A percentile compares a stretch with the other conserved stretches of the same genome.
Evolutionary conservation across 192 early-diverging fungal species (phyloP).

Genomic region (Glomus cerebriforme): DNA sequence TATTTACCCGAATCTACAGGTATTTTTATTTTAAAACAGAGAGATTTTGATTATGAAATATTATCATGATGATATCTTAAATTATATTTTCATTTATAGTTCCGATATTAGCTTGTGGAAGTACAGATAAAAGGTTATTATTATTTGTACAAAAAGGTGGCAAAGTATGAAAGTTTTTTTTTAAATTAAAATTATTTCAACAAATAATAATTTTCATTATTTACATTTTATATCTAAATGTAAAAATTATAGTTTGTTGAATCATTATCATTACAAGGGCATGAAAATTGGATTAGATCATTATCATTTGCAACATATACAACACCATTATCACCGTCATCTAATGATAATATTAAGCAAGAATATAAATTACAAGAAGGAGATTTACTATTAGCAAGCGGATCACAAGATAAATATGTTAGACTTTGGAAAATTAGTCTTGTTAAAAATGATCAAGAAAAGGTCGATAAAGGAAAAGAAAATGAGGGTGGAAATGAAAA

Average conservation of each 20-base stretch:
- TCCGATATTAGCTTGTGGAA: conserved; percentile 77
- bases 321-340: conserved; percentile 20
- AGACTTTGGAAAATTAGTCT: conserved; percentile 83
- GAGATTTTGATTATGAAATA: background rate
- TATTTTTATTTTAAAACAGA: conserved; percentile 23
- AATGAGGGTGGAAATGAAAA: background rate
- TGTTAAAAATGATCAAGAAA: conserved; percentile 3
- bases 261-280: conserved; percentile 73
- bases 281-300: conserved; percentile 91
- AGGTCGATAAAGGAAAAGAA: background rate
- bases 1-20: conserved; percentile 65
- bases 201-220: background rate
- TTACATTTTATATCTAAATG: background rate
- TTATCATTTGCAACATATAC: conserved; percentile 73
- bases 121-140: conserved; percentile 75
- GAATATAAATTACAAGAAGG: conserved; percentile 64
- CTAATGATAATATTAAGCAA: conserved; percentile 26
- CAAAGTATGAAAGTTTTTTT: conserved; percentile 32
- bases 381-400: conserved; percentile 86
- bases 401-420: conserved; percentile 91
- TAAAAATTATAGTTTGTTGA: conserved; percentile 57
- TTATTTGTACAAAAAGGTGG: conserved; percentile 62
- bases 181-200: background rate
- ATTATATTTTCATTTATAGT: conserved; percentile 29
- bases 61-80: background rate